Percentiles rank a stretch among this genome's conserved stretches.
These are phyloP conservation scores for Lunularia cruciata DNA, from an alignment of 225 moss, liverwort and hornwort genomes.

Conservation along the genomic window DNA sequence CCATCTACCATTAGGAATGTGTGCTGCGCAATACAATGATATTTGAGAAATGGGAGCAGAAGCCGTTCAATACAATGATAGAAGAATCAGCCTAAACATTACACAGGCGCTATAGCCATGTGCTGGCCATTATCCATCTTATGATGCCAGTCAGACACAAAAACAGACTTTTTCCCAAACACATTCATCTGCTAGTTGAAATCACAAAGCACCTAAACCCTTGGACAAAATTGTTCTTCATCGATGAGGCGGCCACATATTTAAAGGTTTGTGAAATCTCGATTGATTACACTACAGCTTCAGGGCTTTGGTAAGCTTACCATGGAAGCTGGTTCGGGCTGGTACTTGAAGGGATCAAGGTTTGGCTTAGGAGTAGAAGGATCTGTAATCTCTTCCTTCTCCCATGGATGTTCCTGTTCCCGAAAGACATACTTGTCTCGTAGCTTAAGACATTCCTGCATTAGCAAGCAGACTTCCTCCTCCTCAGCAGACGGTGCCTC, in stretches of 20 bases:
- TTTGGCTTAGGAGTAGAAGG: slow-evolving; percentile 42
- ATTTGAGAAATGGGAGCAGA: too few relatives aligned
- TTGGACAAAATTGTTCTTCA: too few relatives aligned
- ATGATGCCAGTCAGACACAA: too few relatives aligned
- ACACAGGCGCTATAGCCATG: too few relatives aligned
- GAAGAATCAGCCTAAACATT: slow-evolving; percentile 9
- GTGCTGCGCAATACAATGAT: slow-evolving; percentile 49
- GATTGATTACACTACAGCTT: too few relatives aligned
- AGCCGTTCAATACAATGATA: neutral
- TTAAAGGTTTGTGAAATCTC: too few relatives aligned
- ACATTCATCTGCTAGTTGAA: too few relatives aligned
- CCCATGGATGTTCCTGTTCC: slow-evolving; percentile 76
- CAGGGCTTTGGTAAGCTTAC: slow-evolving; percentile 36
- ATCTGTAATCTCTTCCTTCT: slow-evolving; percentile 38
- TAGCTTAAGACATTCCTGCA: slow-evolving; percentile 83
- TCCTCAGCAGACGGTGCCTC: slow-evolving; percentile 86
- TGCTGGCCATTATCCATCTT: too few relatives aligned
- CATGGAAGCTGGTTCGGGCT: slow-evolving; percentile 62
- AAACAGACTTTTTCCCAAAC: too few relatives aligned
- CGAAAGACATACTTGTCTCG: slow-evolving; percentile 81
- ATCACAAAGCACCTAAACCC: too few relatives aligned
- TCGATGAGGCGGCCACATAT: too few relatives aligned
- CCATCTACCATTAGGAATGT: slow-evolving; percentile 86
- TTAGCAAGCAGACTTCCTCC: slow-evolving; percentile 73
- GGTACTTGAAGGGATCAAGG: slow-evolving; percentile 59